Percentiles rank a stretch among this genome's conserved stretches.
These are phyloP conservation scores for Cytospora piceae DNA, from an alignment of 2,329 filamentous ascomycete genomes.

Conservation along the genomic window DNA sequence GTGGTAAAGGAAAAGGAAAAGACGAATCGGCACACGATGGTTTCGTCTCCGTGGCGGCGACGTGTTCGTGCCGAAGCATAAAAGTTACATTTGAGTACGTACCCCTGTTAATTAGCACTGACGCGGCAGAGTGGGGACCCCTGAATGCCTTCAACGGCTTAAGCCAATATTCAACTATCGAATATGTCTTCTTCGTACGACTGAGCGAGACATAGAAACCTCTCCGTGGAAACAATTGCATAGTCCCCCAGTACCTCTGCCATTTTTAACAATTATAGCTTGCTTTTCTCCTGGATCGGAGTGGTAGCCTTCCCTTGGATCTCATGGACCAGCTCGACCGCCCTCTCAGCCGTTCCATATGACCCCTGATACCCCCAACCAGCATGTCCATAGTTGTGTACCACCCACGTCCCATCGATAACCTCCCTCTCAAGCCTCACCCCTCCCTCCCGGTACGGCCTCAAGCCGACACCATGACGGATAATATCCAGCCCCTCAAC, in stretches of 20 bases:
- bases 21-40: neutral
- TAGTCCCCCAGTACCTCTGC: neutral
- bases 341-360: constrained; percentile 72
- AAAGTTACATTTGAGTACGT: constrained; percentile 2
- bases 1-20: neutral
- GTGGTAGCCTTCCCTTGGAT: constrained; percentile 46
- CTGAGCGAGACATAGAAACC: neutral
- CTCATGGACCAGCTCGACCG: constrained; percentile 68
- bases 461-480: constrained; percentile 79
- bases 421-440: constrained; percentile 75
- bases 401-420: constrained; percentile 66
- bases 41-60: constrained; percentile 5
- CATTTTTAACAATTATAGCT: constrained; percentile 9
- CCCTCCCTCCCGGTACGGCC: constrained; percentile 74
- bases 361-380: constrained; percentile 75
- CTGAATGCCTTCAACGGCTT: neutral
- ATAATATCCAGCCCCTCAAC: constrained; percentile 75
- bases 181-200: neutral
- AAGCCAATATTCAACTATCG: constrained; percentile 2
- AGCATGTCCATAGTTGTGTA: constrained; percentile 81
- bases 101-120: constrained; percentile 16
- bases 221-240: neutral
- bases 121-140: neutral
- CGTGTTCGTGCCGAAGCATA: constrained; percentile 15
- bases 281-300: constrained; percentile 32